Evolutionary conservation across 2,329 filamentous ascomycete species (phyloP), one percentile per base, ranked within the genome.

Genomic region (Dactylellina drechsleri): DNA sequence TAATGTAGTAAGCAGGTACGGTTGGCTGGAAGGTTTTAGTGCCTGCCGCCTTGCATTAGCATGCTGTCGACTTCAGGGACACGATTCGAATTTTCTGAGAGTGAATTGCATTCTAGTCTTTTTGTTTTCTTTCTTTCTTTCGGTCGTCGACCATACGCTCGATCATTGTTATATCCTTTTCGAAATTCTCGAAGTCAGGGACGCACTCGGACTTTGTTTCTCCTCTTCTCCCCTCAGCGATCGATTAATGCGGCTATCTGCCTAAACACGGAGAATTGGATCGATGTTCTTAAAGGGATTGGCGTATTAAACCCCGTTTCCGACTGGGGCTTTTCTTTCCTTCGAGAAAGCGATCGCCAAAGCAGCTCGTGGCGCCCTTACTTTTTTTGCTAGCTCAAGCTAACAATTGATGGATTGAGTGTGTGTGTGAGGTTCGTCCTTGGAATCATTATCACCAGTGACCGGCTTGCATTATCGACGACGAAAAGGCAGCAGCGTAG

Each of bases 201-300:
- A 53, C 41, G 45, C 54, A 2, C n/a, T 16, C 1, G 31, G 31
- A 36, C 43, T 47, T n/a, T 6, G 43, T 47, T 36, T 36, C 43
- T 47, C 43, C 16, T 47, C 43, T 16, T 2, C 13, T 54, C 26
- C 26, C 7, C 15, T 26, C 18, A 28, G 13, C 56, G 20, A 59
- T 59, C 40, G 40, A 59, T 36, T 59, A 18, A 47, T 47, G 36
- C 36, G 36, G 54, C 13, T 43, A 61, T 66, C 70, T 66, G 62
- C 62, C 70, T 74, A 74, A 64, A 74, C 28, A 74, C 57, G 53
- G 62, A 58, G 62, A 49, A 60, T 49, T 58, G 26, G 36, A 20
- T 49, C 26, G 12, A 36, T 52, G 53, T 16, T 18, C 23, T 56
- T 31, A 50, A 57, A 49, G 28, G 53, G 43, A 49, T 18, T 41